Evolutionary conservation across 768 basidiomycete species (phyloP).

Genomic region (Boletellus emodensis): DNA sequence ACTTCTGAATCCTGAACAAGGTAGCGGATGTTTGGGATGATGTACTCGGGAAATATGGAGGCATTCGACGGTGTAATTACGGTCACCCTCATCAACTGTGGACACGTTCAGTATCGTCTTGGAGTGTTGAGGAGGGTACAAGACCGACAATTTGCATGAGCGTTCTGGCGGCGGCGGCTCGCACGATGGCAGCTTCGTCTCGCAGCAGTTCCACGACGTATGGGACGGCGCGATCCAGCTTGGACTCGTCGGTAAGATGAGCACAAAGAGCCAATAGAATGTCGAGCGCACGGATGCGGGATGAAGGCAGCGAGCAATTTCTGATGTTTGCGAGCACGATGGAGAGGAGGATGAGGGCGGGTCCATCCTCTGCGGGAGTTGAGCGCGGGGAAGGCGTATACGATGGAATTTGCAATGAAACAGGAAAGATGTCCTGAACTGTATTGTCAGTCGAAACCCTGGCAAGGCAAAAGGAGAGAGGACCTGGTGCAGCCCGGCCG

Average conservation of each 20-base stretch:
- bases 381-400: slow-evolving; percentile 35
- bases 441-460: slow-evolving; percentile 3
- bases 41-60: slow-evolving; percentile 90
- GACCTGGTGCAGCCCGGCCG: slow-evolving; percentile 62
- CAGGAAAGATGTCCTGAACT: slow-evolving; percentile 69
- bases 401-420: slow-evolving; percentile 67
- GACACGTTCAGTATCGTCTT: slow-evolving; percentile 28
- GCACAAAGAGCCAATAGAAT: slow-evolving; percentile 77
- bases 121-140: neutral
- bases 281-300: slow-evolving; percentile 81
- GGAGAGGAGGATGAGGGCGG: slow-evolving; percentile 83
- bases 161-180: slow-evolving; percentile 73
- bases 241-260: slow-evolving; percentile 90
- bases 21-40: slow-evolving; percentile 84
- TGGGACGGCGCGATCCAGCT: slow-evolving; percentile 88
- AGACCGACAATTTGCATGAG: slow-evolving; percentile 76
- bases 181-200: slow-evolving; percentile 80
- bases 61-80: slow-evolving; percentile 62
- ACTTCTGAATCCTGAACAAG: slow-evolving; percentile 82
- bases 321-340: slow-evolving; percentile 86
- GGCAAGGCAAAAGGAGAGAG: neutral
- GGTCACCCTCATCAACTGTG: slow-evolving; percentile 55
- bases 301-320: slow-evolving; percentile 81
- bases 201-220: slow-evolving; percentile 86
- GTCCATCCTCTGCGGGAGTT: slow-evolving; percentile 75